phyloP scores from a whole-genome alignment of 2,329 filamentous ascomycete genomes.

The Aureobasidium uvarum region DNA sequence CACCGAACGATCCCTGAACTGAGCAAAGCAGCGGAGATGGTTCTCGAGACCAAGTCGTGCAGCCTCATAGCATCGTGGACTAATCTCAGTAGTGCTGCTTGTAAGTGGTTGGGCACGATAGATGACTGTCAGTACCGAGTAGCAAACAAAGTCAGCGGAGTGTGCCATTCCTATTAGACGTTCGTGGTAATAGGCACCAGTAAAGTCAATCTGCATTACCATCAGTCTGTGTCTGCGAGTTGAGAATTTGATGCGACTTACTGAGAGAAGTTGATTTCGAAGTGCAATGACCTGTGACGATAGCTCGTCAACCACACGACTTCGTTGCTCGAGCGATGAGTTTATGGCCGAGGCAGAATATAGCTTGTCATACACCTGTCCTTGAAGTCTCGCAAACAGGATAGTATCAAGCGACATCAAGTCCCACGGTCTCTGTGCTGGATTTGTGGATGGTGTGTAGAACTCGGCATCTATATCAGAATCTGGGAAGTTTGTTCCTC shows the following conservation, averaged over 20 bases:
- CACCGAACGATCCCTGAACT: constrained; percentile 18
- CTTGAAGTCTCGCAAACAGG: constrained; percentile 20
- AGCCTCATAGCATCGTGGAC: constrained; percentile 29
- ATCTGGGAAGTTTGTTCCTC: constrained; percentile 26
- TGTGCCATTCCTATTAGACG: constrained; percentile 22
- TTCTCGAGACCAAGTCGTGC: constrained; percentile 27
- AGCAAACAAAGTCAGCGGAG: constrained; percentile 28
- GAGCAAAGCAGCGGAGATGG: constrained; percentile 27
- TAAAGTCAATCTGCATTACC: constrained; percentile 6
- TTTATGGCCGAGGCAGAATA: constrained; percentile 20
- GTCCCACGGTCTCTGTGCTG: constrained; percentile 25
- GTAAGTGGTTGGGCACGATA: constrained; percentile 29
- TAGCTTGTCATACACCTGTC: constrained; percentile 25
- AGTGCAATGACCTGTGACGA: constrained; percentile 18
- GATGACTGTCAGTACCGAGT: constrained; percentile 28
- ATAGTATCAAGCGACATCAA: constrained; percentile 24
- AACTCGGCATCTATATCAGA: constrained; percentile 27
- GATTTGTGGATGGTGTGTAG: constrained; percentile 15
- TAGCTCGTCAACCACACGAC: constrained; percentile 10
- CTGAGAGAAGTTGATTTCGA: background rate
- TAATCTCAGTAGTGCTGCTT: constrained; percentile 27
- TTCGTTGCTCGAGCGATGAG: constrained; percentile 10
- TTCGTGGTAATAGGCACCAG: constrained; percentile 21
- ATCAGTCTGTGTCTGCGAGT: background rate
- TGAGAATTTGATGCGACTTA: background rate